Conservation (phyloP, 352 stramenopile species). For the Phytophthora fragariaefolia region DNA sequence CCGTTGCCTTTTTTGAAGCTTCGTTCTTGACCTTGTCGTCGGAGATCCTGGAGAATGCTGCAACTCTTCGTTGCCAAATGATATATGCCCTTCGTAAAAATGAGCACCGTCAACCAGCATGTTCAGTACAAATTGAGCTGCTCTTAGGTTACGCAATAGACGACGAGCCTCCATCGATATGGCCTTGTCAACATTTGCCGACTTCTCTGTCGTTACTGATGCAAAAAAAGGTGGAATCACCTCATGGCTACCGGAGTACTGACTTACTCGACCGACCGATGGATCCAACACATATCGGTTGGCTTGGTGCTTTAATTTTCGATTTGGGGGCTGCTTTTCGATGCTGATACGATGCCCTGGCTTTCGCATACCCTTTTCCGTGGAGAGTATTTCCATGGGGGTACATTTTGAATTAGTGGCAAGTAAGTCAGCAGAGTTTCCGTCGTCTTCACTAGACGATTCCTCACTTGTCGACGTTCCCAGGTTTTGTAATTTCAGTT, state of each 20-base stretch:
- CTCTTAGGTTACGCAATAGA: constrained; percentile 64
- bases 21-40: constrained; percentile 37
- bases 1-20: constrained; percentile 52
- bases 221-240: constrained; percentile 20
- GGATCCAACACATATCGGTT: constrained; percentile 44
- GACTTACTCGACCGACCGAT: constrained; percentile 55
- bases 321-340: constrained; percentile 59
- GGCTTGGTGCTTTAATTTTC: constrained; percentile 44
- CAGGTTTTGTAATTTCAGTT: constrained; percentile 21
- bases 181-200: constrained; percentile 6
- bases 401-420: constrained; percentile 36
- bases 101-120: constrained; percentile 77
- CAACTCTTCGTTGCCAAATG: constrained; percentile 17
- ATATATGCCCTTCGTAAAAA: constrained; percentile 68
- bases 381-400: constrained; percentile 17
- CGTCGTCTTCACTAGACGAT: constrained; percentile 20
- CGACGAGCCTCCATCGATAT: constrained; percentile 55
- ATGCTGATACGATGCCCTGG: constrained; percentile 28
- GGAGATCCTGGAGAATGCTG: constrained; percentile 35
- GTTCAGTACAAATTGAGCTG: constrained; percentile 62
- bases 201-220: not conserved
- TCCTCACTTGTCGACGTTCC: constrained; percentile 17
- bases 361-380: constrained; percentile 6
- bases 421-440: constrained; percentile 31
- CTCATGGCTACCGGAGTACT: constrained; percentile 53